Conservation (phyloP, 148 eudicot species). For the Amaranthus cruentus region DNA sequence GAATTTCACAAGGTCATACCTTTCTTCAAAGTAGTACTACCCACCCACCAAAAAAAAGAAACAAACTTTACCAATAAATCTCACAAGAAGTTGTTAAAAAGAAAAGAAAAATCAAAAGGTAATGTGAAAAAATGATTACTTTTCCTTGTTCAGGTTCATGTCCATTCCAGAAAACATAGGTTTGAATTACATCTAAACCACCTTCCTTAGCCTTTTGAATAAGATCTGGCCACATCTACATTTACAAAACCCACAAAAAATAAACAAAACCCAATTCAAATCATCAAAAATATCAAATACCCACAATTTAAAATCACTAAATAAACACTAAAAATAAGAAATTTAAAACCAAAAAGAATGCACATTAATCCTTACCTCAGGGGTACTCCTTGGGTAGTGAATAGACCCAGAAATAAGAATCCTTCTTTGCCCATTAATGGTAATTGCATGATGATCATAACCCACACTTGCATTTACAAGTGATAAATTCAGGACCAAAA, state of each 20-base stretch:
- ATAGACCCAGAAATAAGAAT: constrained; percentile 94
- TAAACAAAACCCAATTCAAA: constrained; percentile 4
- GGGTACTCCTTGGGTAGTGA: constrained; percentile 92
- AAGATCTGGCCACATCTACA: constrained; percentile 97
- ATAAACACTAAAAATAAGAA: constrained; percentile 6
- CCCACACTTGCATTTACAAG: constrained; percentile 51
- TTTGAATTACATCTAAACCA: constrained; percentile 85
- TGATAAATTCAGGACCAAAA: constrained; percentile 33
- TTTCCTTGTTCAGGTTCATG: constrained; percentile 89
- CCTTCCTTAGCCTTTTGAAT: constrained; percentile 88
- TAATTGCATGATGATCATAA: constrained; percentile 64
- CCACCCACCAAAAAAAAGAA: constrained; percentile 17
- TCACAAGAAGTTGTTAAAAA: neutral
- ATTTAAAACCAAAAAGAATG: constrained; percentile 1
- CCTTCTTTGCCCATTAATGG: constrained; percentile 68
- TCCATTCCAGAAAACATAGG: constrained; percentile 96
- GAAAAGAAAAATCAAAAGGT: neutral
- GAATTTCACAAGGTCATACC: constrained; percentile 84
- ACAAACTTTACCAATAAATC: constrained; percentile 6
- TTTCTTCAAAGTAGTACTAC: constrained; percentile 82
- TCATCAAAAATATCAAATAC: constrained; percentile 5
- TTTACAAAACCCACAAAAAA: constrained; percentile 7
- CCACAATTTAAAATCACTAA: neutral
- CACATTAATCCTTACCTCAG: constrained; percentile 50
- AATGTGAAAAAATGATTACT: constrained; percentile 28